Base-by-base conservation (phyloP, 1,284 basidiomycete species). In the Rhizopogon parksii region DNA sequence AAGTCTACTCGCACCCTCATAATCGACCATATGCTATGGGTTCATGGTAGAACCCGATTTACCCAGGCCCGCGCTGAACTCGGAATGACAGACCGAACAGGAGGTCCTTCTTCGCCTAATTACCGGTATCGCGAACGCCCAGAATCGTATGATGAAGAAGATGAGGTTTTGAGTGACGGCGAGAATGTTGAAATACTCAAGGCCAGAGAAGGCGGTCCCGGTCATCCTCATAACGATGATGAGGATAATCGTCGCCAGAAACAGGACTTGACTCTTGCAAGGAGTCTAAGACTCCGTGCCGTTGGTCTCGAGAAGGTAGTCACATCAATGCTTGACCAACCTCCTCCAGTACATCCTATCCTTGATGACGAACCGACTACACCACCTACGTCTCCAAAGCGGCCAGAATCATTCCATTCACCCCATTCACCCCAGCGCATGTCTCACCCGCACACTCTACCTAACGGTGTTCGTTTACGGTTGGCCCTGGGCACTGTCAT, bases 21-120 rank as follows among this genome's bases (percentile, higher is more conserved):
- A 57, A 79, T 91, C 52, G 88, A 91, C 67, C 85, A 91, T 66
- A 79, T 88, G 72, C 71, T 90, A 51, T 90, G 85, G 86, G 83
- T 85, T 4, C 88, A 91, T 66, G 80, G 77, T 4, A 75, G 83
- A 53, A 88, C 88, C n/a, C 78, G 88, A 52, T 85, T 88, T 58
- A 80, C 83, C 8, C 87, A 89, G 63, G 88, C 84, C 2, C 78
- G 87, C 25, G 85, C 85, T 36, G 88, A 89, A 64, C 77, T 91
- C 24, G 82, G 86, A 46, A 83, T 90, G 82, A 80, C 83, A n/a
- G 80, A 87, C 65, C 78, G 79, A 55, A 83, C 85, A 1, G 85
- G 85, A 11, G 85, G 84, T 1, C 71, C 78, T 3, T 71, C 75
- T 0, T 77, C 80, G 0, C 57, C 73, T 6, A 75, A 83, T 57